Base-by-base conservation (phyloP, 768 basidiomycete species). In the Tubosaeta brunneosetosa region DNA sequence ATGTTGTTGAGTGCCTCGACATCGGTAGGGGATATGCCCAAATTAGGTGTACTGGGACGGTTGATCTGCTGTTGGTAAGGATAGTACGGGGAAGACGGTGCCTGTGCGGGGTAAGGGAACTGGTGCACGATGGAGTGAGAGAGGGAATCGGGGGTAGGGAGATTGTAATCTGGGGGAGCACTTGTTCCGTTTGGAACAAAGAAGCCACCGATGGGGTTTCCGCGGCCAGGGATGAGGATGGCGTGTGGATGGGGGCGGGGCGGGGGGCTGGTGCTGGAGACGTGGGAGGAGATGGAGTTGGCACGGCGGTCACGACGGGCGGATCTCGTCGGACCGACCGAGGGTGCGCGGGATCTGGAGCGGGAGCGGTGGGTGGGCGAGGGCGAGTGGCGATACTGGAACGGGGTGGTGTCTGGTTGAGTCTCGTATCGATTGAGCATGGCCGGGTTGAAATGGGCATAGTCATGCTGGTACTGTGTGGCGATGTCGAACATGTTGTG, bases 401-500 rank as follows among this genome's bases (percentile, higher is more conserved):
- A 29, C 9, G 29, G 29, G 6, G 6, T 6, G 68, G 27, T 60
- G 61, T 72, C 72, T 2, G 74, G 71, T 49, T 75, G 73, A 16
- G 29, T 6, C 29, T 29, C 29, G 29, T 74, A 75, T 29, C 79
- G 77, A 51, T 75, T 82, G 25, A 78, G 75, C 56, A 82, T 72
- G 49, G 73, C 71, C 19, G 79, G 77, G 62, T 77, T 79, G 66
- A 80, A 80, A 64, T 74, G 74, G 47, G 66, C 49, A 43, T 63
- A 72, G 52, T 69, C 64, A 53, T 64, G 62, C 16, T 64, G 63
- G 52, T 69, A 65, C 47, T 1, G 79, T 76, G 29, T 9, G 46
- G 81, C 80, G 61, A 84, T 77, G 67, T 85, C 83, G 37, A 84
- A 84, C 61, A 84, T 80, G 69, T 80, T 78, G 73, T 82, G 82